These are phyloP conservation scores for Eucalyptus tenuipes DNA, from an alignment of 345 rosid genomes.

Conservation along the genomic window DNA sequence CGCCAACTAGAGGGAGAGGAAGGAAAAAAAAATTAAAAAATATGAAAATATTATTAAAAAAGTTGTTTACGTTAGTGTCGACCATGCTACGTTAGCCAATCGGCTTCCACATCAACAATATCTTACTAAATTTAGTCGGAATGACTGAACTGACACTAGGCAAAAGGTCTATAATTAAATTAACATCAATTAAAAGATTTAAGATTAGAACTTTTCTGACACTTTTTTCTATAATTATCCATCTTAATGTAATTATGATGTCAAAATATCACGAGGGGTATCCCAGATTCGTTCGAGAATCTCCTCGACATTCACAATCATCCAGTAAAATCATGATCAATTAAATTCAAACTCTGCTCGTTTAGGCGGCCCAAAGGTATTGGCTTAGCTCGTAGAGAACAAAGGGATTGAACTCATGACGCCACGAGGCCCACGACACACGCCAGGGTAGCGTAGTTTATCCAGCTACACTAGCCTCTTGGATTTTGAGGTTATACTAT, in stretches of 20 bases:
- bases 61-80: rapidly evolving
- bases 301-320: neutral
- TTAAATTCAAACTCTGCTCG: neutral
- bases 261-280: neutral
- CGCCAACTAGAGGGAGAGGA: rapidly evolving
- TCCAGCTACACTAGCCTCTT: neutral
- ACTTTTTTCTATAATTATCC: neutral
- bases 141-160: rapidly evolving
- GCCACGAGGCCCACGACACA: neutral
- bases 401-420: neutral
- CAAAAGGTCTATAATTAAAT: no score
- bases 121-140: no score
- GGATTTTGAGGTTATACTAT: neutral
- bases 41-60: no score
- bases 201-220: no score
- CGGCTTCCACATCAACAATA: no score
- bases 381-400: neutral
- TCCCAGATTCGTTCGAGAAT: neutral
- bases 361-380: neutral
- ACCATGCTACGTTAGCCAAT: rapidly evolving
- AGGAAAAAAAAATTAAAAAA: no score
- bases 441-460: neutral
- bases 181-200: no score
- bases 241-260: neutral
- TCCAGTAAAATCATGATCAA: neutral